Conservation (phyloP, 306 rosid species). For the Boehmeria nivea region DNA sequence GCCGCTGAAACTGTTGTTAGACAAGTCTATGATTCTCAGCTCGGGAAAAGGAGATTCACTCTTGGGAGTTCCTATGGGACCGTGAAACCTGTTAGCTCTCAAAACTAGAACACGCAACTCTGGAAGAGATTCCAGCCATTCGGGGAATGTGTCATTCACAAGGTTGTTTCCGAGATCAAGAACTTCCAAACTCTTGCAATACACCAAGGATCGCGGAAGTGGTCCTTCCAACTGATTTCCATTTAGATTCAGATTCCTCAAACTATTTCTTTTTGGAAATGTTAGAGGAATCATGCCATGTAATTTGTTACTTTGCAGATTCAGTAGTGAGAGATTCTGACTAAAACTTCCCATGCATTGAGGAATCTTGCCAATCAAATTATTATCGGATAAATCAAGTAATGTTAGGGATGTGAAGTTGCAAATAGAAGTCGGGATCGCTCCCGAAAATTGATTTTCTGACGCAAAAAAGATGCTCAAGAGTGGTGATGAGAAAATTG, state of each 20-base stretch:
- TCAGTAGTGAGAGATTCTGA: not conserved
- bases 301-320: not conserved
- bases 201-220: not conserved
- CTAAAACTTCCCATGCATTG: not conserved
- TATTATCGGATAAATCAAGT: slow-evolving; percentile 11
- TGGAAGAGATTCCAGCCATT: slow-evolving; percentile 1
- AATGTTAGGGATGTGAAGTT: not conserved
- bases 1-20: not conserved
- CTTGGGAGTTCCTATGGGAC: not conserved
- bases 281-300: not conserved
- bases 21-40: slow-evolving; percentile 2
- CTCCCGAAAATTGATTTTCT: not conserved
- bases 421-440: not conserved
- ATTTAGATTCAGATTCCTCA: not conserved
- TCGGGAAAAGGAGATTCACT: not conserved
- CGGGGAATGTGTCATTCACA: not conserved
- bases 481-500: not conserved
- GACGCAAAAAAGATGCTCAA: not conserved
- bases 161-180: slow-evolving; percentile 2
- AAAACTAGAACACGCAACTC: not conserved
- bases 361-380: not conserved
- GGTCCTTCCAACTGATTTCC: slow-evolving; percentile 5
- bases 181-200: not conserved
- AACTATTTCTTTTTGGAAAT: not conserved
- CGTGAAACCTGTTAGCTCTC: not conserved